These are phyloP conservation scores for Astrocystis sublimbata DNA, from an alignment of 495 filamentous ascomycete species.

Conservation along the genomic window DNA sequence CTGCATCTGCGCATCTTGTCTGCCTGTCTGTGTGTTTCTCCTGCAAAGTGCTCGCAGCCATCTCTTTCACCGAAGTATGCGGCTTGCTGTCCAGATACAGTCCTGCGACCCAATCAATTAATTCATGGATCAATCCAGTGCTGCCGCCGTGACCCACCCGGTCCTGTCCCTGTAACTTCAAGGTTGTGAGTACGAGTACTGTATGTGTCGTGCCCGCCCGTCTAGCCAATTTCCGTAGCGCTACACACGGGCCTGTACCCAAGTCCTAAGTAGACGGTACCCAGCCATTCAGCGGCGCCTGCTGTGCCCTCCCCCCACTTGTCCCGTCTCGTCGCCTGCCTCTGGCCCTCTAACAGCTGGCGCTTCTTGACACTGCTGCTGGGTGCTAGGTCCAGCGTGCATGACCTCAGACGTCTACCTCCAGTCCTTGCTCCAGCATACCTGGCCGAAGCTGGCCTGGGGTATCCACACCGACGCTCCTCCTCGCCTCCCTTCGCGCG, in stretches of 20 bases:
- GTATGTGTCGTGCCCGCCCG: too few species aligned
- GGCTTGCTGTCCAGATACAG: too few species aligned
- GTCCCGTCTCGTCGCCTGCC: background rate
- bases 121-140: too few species aligned
- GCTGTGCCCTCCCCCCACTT: background rate
- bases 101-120: background rate
- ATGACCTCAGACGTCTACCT: constrained; percentile 31
- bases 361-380: constrained; percentile 33
- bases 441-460: too few species aligned
- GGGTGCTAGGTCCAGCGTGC: constrained; percentile 28
- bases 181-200: too few species aligned
- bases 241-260: too few species aligned
- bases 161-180: too few species aligned
- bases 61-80: background rate
- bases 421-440: too few species aligned
- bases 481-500: constrained; percentile 20
- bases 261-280: too few species aligned
- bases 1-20: background rate
- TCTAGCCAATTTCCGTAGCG: background rate
- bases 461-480: constrained; percentile 27
- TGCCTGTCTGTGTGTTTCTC: too few species aligned
- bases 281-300: background rate
- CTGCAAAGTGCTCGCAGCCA: constrained; percentile 7
- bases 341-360: constrained; percentile 24
- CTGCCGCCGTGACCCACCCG: background rate